Evolutionary conservation across 345 rosid species (phyloP).

Genomic region (Eucalyptus curtisii): DNA sequence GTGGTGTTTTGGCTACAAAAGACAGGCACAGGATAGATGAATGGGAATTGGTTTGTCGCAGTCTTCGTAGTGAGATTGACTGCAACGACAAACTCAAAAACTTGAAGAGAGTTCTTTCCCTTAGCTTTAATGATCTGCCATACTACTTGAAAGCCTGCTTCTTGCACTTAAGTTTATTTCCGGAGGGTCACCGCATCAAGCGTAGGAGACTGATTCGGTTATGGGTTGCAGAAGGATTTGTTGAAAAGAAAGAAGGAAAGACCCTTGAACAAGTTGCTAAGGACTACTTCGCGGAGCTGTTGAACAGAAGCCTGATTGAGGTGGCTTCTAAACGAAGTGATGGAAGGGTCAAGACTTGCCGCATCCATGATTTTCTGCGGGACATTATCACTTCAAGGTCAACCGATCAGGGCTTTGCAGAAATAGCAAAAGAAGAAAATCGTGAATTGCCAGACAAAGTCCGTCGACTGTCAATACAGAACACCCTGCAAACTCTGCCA

Average conservation of each 20-base stretch:
- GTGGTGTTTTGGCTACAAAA: constrained; percentile 28
- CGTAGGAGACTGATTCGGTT: constrained; percentile 13
- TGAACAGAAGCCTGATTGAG: constrained; percentile 25
- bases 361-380: constrained; percentile 25
- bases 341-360: constrained; percentile 18
- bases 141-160: constrained; percentile 28
- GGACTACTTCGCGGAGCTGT: constrained; percentile 24
- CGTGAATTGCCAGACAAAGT: constrained; percentile 13
- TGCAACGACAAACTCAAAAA: constrained; percentile 11
- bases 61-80: constrained; percentile 20
- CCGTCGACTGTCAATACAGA: constrained; percentile 28
- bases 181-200: constrained; percentile 16
- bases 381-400: constrained; percentile 22
- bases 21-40: constrained; percentile 7
- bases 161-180: constrained; percentile 30
- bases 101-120: constrained; percentile 18
- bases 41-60: constrained; percentile 19
- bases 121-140: constrained; percentile 35
- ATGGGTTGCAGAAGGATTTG: constrained; percentile 38
- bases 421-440: constrained; percentile 2
- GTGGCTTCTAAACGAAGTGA: constrained; percentile 6
- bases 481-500: background rate
- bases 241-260: constrained; percentile 23
- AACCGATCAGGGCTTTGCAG: constrained; percentile 22
- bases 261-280: constrained; percentile 29